phyloP scores from a whole-genome alignment of 805 yeast species.

The Isabelozyma rhagii region DNA sequence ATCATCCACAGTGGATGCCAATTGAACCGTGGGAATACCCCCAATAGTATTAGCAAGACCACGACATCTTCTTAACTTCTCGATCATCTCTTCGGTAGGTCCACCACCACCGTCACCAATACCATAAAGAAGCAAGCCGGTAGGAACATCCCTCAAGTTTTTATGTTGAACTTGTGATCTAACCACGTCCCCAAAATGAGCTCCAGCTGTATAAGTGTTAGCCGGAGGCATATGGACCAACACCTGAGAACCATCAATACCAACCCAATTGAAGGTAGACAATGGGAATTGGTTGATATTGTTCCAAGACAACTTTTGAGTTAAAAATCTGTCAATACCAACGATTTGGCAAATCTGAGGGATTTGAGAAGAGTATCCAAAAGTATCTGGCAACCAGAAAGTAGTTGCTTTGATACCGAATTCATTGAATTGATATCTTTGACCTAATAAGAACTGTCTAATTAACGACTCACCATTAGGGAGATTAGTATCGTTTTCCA shows the following conservation, averaged over 20 bases:
- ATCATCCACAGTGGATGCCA: slow-evolving; percentile 76
- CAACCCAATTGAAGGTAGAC: slow-evolving; percentile 92
- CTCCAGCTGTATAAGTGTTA: slow-evolving; percentile 90
- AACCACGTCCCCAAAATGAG: slow-evolving; percentile 88
- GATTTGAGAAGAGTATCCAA: slow-evolving; percentile 92
- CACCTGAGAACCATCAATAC: slow-evolving; percentile 90
- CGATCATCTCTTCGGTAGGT: slow-evolving; percentile 90
- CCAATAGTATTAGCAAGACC: slow-evolving; percentile 83
- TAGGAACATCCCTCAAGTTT: slow-evolving; percentile 74
- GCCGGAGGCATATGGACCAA: slow-evolving; percentile 98
- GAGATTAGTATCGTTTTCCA: slow-evolving; percentile 92
- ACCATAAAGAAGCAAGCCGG: slow-evolving; percentile 81
- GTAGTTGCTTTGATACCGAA: slow-evolving; percentile 74
- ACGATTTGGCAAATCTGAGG: slow-evolving; percentile 91
- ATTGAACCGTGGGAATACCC: slow-evolving; percentile 73
- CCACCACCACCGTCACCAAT: slow-evolving; percentile 99
- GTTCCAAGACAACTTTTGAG: slow-evolving; percentile 96
- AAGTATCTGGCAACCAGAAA: slow-evolving; percentile 97
- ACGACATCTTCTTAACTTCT: slow-evolving; percentile 85
- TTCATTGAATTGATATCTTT: slow-evolving; percentile 73
- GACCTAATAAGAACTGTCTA: slow-evolving; percentile 89
- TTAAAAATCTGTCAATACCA: slow-evolving; percentile 78
- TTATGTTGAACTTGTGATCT: slow-evolving; percentile 80
- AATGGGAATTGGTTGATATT: slow-evolving; percentile 89
- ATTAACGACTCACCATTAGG: slow-evolving; percentile 92